Conservation (phyloP, 2,329 filamentous ascomycete species). For the Diplodia corticola region DNA sequence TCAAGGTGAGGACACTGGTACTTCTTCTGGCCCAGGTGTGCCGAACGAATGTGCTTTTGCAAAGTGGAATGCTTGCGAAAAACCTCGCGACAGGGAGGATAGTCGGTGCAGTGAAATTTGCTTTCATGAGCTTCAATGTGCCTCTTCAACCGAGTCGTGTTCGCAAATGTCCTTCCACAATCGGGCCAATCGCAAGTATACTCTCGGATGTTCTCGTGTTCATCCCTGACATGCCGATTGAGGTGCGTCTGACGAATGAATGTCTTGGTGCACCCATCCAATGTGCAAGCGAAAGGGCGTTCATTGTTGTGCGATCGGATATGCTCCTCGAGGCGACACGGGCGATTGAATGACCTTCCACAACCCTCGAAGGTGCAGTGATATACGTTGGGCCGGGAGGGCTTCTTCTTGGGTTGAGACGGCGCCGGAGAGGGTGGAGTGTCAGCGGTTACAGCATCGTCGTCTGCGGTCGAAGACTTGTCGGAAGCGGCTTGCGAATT, state of each 20-base stretch:
- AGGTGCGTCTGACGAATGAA: constrained; percentile 87
- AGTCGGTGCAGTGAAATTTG: constrained; percentile 70
- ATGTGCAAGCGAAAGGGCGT: constrained; percentile 72
- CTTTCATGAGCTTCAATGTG: constrained; percentile 79
- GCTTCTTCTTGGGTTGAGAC: background rate
- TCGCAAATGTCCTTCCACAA: constrained; percentile 81
- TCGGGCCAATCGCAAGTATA: constrained; percentile 70
- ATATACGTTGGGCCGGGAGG: constrained; percentile 62
- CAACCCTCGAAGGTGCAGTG: constrained; percentile 74
- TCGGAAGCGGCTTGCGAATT: background rate
- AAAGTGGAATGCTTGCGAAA: constrained; percentile 89
- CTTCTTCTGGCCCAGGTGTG: constrained; percentile 70
- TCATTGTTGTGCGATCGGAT: constrained; percentile 83
- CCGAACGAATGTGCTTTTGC: constrained; percentile 75
- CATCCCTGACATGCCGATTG: constrained; percentile 79
- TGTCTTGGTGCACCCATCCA: constrained; percentile 72
- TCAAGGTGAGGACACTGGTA: constrained; percentile 68
- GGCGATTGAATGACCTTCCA: constrained; percentile 82
- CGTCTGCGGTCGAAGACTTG: background rate
- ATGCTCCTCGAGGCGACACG: constrained; percentile 76
- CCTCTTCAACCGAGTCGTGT: constrained; percentile 72
- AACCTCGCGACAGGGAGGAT: constrained; percentile 68
- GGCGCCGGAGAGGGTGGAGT: constrained; percentile 28
- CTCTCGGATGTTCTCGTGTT: constrained; percentile 66
- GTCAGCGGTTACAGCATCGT: constrained; percentile 25